Conservation (phyloP, 176 grass and related monocot species). For the Luzula sylvatica region DNA sequence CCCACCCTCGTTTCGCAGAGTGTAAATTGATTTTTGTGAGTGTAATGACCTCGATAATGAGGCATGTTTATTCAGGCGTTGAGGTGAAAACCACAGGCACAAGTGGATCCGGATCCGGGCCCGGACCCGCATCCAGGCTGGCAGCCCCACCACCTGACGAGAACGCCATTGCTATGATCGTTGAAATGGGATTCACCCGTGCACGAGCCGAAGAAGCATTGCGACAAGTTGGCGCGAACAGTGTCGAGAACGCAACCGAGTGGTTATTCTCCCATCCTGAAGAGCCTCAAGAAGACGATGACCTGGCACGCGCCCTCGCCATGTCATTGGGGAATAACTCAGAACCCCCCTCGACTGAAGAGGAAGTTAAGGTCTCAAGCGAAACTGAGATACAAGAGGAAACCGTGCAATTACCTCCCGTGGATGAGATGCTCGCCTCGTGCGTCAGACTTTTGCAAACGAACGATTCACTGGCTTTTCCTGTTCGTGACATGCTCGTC, state of each 20-base stretch:
- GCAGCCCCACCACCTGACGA: constrained; percentile 83
- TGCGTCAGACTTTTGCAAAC: constrained; percentile 64
- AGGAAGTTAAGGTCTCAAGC: constrained; percentile 38
- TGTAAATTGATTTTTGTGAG: constrained; percentile 76
- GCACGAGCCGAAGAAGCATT: constrained; percentile 93
- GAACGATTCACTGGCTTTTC: constrained; percentile 79
- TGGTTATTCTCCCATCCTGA: constrained; percentile 97
- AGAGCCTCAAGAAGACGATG: constrained; percentile 91
- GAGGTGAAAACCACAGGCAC: constrained; percentile 55
- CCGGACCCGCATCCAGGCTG: constrained; percentile 28
- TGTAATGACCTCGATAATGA: constrained; percentile 89
- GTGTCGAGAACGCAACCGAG: constrained; percentile 95
- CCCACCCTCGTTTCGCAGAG: constrained; percentile 72
- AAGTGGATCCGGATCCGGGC: constrained; percentile 22
- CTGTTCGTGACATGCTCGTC: constrained; percentile 84
- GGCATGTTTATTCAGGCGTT: constrained; percentile 88
- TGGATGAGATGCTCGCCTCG: constrained; percentile 82
- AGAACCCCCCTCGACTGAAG: constrained; percentile 34
- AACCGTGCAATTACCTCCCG: constrained; percentile 56
- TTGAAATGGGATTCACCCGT: constrained; percentile 95
- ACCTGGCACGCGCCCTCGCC: constrained; percentile 93
- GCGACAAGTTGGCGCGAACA: constrained; percentile 82
- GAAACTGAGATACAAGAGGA: constrained; percentile 72
- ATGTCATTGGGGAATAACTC: constrained; percentile 79
- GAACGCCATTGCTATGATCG: constrained; percentile 78